These are phyloP conservation scores for Botryosphaeria dothidea DNA, from an alignment of 2,329 filamentous ascomycete genomes.

Conservation along the genomic window DNA sequence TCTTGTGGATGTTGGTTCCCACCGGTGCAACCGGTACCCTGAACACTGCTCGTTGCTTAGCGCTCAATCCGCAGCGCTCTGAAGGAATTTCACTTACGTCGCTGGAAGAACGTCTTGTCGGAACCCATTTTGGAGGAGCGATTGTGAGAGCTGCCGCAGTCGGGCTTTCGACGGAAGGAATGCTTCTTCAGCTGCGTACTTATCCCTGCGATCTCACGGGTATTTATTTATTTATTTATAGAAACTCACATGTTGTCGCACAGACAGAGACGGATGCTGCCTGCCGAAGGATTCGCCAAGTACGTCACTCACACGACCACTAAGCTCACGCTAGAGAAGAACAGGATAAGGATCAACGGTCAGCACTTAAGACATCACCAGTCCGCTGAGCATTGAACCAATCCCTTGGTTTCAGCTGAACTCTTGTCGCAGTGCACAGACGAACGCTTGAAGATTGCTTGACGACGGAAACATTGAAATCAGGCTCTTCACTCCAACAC, in stretches of 20 bases:
- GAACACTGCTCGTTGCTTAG: background rate
- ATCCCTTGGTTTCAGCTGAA: background rate
- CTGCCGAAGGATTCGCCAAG: background rate
- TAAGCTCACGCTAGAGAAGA: background rate
- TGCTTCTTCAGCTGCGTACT: background rate
- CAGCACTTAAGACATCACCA: background rate
- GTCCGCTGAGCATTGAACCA: too few species aligned
- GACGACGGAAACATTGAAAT: too few species aligned
- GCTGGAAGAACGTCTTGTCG: background rate
- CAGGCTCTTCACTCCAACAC: too few species aligned
- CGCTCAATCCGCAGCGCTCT: background rate
- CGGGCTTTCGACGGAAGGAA: background rate
- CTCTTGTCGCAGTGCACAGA: too few species aligned
- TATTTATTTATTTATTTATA: constrained; percentile 2
- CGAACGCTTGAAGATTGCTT: too few species aligned
- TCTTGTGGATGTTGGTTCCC: constrained; percentile 4
- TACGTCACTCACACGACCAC: background rate
- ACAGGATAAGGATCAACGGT: background rate
- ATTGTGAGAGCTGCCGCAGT: background rate
- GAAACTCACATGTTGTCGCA: background rate
- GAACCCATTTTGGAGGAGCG: background rate
- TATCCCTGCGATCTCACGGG: background rate
- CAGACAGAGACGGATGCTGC: background rate
- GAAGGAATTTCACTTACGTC: background rate
- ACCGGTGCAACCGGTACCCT: background rate